Evolutionary conservation across 2,329 filamentous ascomycete species (phyloP).

Genomic region (Biscogniauxia sp.): DNA sequence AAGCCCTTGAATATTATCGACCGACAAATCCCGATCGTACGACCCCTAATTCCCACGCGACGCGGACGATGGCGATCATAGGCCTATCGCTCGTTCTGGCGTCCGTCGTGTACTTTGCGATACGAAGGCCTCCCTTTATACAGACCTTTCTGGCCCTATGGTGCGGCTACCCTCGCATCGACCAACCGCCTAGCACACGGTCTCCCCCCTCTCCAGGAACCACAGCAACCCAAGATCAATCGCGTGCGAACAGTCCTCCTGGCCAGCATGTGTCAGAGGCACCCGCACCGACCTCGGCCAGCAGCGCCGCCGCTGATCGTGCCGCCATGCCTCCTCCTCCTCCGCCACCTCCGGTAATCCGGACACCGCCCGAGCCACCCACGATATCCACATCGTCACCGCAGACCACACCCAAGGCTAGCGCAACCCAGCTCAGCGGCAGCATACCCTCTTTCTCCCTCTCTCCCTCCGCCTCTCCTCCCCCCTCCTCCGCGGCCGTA

Average conservation of each 20-base stretch:
- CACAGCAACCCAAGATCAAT: conserved; percentile 1
- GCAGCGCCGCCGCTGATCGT: conserved; percentile 24
- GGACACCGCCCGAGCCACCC: conserved; percentile 1
- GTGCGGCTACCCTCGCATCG: conserved; percentile 27
- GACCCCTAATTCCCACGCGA: not conserved
- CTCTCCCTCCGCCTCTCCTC: conserved; percentile 38
- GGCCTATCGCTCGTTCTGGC: conserved; percentile 62
- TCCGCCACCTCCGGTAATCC: conserved; percentile 25
- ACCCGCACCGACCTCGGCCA: conserved; percentile 4
- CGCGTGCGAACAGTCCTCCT: not conserved
- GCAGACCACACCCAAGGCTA: conserved; percentile 53
- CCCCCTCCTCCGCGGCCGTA: conserved; percentile 27
- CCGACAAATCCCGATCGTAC: not conserved
- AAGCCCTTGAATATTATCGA: not conserved
- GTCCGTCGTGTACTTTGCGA: conserved; percentile 55
- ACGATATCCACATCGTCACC: conserved; percentile 32
- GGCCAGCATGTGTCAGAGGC: conserved; percentile 5
- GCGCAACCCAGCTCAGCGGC: conserved; percentile 23
- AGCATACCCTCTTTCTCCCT: conserved; percentile 48
- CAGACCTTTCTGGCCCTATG: conserved; percentile 38
- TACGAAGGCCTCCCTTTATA: conserved; percentile 52
- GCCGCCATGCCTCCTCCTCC: conserved; percentile 40
- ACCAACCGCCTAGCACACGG: conserved; percentile 24
- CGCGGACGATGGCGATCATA: conserved; percentile 49
- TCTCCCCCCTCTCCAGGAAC: conserved; percentile 9